phyloP scores from a whole-genome alignment of 768 basidiomycete species.

The Naganishia kalamii region DNA sequence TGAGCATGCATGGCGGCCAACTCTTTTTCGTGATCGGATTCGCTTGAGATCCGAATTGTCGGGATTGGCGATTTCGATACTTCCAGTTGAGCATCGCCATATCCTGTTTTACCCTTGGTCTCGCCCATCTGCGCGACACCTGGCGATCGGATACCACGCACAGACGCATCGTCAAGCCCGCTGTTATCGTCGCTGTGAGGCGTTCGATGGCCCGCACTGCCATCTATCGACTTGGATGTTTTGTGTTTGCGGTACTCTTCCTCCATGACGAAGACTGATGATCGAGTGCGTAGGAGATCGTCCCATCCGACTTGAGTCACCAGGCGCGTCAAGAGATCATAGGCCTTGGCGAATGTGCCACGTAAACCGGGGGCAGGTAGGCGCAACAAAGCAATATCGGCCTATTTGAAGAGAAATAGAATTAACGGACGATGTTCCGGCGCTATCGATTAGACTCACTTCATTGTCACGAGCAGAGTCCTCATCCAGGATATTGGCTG shows the following conservation, averaged over 20 bases:
- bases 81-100: conserved; percentile 34
- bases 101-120: background rate
- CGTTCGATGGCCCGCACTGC: conserved; percentile 24
- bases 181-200: conserved; percentile 44
- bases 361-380: conserved; percentile 88
- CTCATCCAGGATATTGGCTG: conserved; percentile 72
- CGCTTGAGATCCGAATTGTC: conserved; percentile 70
- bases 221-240: conserved; percentile 61
- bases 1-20: conserved; percentile 49
- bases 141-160: conserved; percentile 24
- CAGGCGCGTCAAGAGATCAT: conserved; percentile 78
- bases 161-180: conserved; percentile 31
- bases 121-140: conserved; percentile 4
- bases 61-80: conserved; percentile 49
- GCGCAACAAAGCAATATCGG: conserved; percentile 87
- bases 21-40: conserved; percentile 58
- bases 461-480: conserved; percentile 71
- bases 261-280: conserved; percentile 96
- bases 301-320: conserved; percentile 98
- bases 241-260: conserved; percentile 99
- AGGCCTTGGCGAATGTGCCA: conserved; percentile 94
- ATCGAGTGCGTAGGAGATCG: conserved; percentile 90
- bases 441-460: background rate
- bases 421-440: conserved; percentile 38
- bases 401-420: conserved; percentile 44